A percentile compares a stretch with the other conserved stretches of the same genome.
phyloP scores from a whole-genome alignment of 352 stramenopile genomes.

The Elongisporangium senticosum region DNA sequence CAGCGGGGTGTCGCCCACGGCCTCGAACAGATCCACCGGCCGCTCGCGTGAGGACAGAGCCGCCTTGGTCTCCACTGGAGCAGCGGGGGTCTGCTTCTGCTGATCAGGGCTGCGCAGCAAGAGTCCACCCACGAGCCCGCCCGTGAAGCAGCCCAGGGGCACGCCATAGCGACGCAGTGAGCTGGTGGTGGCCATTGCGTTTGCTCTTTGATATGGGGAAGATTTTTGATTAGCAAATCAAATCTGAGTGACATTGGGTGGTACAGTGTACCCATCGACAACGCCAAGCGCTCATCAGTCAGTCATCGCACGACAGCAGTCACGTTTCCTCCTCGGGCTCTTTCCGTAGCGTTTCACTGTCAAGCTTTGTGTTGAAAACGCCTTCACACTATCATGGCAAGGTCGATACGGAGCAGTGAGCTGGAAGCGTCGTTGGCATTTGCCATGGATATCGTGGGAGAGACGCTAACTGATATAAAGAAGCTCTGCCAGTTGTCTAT shows the following conservation, averaged over 20 bases:
- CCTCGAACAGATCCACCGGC: constrained; percentile 53
- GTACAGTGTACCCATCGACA: not conserved
- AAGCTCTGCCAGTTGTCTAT: too few relatives aligned
- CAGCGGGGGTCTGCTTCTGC: not conserved
- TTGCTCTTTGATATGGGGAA: not conserved
- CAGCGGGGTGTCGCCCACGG: constrained; percentile 73
- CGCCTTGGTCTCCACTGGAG: not conserved
- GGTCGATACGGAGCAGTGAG: too few relatives aligned
- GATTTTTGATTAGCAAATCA: not conserved
- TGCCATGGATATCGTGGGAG: too few relatives aligned
- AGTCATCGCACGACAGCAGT: too few relatives aligned
- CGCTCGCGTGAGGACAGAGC: constrained; percentile 13
- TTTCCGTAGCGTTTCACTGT: too few relatives aligned
- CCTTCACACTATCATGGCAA: too few relatives aligned
- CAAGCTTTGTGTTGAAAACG: too few relatives aligned
- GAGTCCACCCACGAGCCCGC: constrained; percentile 9
- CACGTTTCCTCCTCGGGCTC: too few relatives aligned
- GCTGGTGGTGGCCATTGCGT: constrained; percentile 1
- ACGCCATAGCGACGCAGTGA: constrained; percentile 10
- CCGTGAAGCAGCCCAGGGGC: constrained; percentile 11
- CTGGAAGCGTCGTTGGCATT: too few relatives aligned
- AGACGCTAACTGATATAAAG: too few relatives aligned
- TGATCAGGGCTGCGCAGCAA: not conserved
- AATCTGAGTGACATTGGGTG: not conserved
- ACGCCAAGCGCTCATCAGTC: too few relatives aligned